A percentile compares a stretch with the other conserved stretches of the same genome.
These are phyloP conservation scores for Melastoma malabathricum DNA, from an alignment of 345 rosid species.

Conservation along the genomic window DNA sequence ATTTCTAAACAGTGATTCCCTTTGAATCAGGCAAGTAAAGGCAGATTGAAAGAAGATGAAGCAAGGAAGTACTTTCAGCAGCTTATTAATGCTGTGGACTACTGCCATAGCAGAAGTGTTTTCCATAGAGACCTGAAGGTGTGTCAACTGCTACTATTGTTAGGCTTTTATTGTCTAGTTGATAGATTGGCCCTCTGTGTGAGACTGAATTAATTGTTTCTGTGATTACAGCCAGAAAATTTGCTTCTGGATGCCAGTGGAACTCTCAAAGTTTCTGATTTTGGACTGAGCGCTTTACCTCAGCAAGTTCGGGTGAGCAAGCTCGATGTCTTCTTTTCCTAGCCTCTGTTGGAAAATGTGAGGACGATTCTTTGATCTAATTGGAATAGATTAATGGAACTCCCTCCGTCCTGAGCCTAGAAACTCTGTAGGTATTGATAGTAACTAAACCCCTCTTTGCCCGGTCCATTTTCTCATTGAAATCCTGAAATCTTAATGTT, in stretches of 20 bases:
- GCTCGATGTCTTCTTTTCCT: no score
- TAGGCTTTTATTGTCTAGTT: neutral
- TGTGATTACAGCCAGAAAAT: slow-evolving; percentile 62
- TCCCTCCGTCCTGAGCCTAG: no score
- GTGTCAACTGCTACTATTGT: slow-evolving; percentile 2
- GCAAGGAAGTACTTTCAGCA: slow-evolving; percentile 83
- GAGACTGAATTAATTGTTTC: neutral
- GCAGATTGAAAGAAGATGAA: slow-evolving; percentile 83
- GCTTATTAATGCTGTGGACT: slow-evolving; percentile 85
- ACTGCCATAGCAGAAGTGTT: slow-evolving; percentile 85
- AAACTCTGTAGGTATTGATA: no score
- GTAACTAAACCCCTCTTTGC: no score
- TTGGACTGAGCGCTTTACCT: slow-evolving; percentile 89
- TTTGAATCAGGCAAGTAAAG: slow-evolving; percentile 53
- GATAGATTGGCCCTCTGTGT: neutral
- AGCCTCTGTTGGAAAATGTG: no score
- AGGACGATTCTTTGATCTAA: no score
- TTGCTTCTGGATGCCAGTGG: slow-evolving; percentile 73
- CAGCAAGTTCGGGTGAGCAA: slow-evolving; percentile 85
- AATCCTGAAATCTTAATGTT: no score
- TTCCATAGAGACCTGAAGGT: slow-evolving; percentile 86
- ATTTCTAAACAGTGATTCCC: neutral
- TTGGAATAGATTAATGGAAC: no score
- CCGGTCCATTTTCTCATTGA: no score
- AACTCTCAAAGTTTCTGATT: slow-evolving; percentile 74